phyloP scores from a whole-genome alignment of 768 basidiomycete species.

The Plicaturopsis crispa region DNA sequence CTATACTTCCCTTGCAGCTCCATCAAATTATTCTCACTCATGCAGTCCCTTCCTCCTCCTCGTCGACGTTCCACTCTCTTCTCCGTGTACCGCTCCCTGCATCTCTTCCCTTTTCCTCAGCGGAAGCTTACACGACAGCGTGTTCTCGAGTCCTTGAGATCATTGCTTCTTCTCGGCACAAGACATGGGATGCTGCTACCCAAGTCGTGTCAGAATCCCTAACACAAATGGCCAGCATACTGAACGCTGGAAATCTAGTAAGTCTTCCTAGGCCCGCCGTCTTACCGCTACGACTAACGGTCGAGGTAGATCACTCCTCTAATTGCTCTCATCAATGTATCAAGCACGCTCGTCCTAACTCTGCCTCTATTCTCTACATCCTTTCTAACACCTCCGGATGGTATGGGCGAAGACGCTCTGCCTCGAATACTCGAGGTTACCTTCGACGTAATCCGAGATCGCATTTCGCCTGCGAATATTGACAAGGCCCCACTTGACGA shows the following conservation, averaged over 20 bases:
- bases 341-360: not conserved
- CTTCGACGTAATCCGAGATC: slow-evolving; percentile 31
- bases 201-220: slow-evolving; percentile 10
- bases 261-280: slow-evolving; percentile 3
- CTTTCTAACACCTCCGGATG: slow-evolving; percentile 18
- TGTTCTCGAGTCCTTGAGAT: slow-evolving; percentile 39
- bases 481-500: slow-evolving; percentile 6
- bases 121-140: slow-evolving; percentile 30
- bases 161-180: slow-evolving; percentile 27
- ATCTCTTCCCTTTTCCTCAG: slow-evolving; percentile 12
- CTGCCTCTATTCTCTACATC: slow-evolving; percentile 14
- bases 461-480: slow-evolving; percentile 7
- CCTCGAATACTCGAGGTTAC: slow-evolving; percentile 29
- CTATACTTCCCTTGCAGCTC: slow-evolving; percentile 30
- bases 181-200: slow-evolving; percentile 15
- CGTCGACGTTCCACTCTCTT: slow-evolving; percentile 47
- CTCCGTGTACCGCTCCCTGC: slow-evolving; percentile 26
- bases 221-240: slow-evolving; percentile 13
- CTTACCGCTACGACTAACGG: not conserved
- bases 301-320: not conserved
- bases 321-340: not conserved
- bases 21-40: slow-evolving; percentile 58
- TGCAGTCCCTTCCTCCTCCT: slow-evolving; percentile 24
- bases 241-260: slow-evolving; percentile 10
- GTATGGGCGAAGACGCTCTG: slow-evolving; percentile 12